phyloP scores from a whole-genome alignment of 371 early-diverging fungal species.

The Apophysomyces sp. region DNA sequence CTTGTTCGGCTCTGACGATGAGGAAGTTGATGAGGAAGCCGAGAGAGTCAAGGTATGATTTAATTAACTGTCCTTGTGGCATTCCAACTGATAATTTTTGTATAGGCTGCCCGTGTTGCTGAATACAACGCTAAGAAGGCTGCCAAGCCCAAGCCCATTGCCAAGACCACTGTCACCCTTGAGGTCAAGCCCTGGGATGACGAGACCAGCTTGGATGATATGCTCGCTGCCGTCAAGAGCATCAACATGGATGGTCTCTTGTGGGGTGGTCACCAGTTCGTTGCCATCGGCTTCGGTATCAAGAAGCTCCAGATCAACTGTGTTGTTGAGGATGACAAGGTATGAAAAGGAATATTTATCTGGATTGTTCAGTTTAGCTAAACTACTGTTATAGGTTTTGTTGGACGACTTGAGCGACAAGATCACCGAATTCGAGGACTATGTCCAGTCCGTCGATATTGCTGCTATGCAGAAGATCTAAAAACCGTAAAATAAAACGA shows the following conservation, averaged over 20 bases:
- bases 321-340: conserved; percentile 93
- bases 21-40: conserved; percentile 89
- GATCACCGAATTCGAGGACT: conserved; percentile 81
- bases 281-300: conserved; percentile 91
- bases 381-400: conserved; percentile 35
- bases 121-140: conserved; percentile 95
- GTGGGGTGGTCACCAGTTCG: conserved; percentile 84
- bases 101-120: conserved; percentile 78
- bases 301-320: conserved; percentile 92
- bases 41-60: conserved; percentile 69
- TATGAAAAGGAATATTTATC: conserved; percentile 15
- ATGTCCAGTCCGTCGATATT: conserved; percentile 93
- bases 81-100: neutral
- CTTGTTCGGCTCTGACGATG: conserved; percentile 93
- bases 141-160: conserved; percentile 85
- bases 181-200: conserved; percentile 99
- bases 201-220: conserved; percentile 84
- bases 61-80: neutral
- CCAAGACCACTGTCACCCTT: conserved; percentile 91
- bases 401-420: conserved; percentile 81
- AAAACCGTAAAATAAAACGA: conserved; percentile 20
- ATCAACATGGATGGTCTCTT: conserved; percentile 88
- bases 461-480: conserved; percentile 94
- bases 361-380: neutral
- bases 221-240: conserved; percentile 72